Conservation (phyloP, 1,139 yeast genomes). For the Suhomyces yuchorum region DNA sequence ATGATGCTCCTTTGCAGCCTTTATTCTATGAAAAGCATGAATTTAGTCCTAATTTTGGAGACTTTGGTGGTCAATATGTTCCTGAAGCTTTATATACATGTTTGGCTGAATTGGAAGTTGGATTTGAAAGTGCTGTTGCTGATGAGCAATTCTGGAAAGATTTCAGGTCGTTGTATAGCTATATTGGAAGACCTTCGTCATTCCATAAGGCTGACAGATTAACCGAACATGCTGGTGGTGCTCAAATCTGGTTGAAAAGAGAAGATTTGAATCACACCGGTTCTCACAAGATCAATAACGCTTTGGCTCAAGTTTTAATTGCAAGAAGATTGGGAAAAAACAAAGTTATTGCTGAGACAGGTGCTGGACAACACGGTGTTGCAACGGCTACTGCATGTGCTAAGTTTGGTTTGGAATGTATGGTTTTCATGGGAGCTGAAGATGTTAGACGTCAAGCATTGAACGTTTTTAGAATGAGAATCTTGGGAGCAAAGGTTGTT, state of each 20-base stretch:
- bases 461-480: slow-evolving; percentile 95
- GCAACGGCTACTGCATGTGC: slow-evolving; percentile 99
- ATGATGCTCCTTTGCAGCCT: slow-evolving; percentile 32
- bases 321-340: slow-evolving; percentile 92
- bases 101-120: slow-evolving; percentile 82
- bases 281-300: slow-evolving; percentile 95
- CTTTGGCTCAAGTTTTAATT: slow-evolving; percentile 88
- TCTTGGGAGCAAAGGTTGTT: slow-evolving; percentile 92
- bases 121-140: slow-evolving; percentile 82
- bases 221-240: slow-evolving; percentile 91
- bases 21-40: slow-evolving; percentile 57
- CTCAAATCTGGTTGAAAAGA: slow-evolving; percentile 96
- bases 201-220: slow-evolving; percentile 89
- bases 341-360: slow-evolving; percentile 95
- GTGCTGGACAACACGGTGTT: slow-evolving; percentile 99
- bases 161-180: slow-evolving; percentile 72
- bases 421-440: slow-evolving; percentile 99
- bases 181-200: slow-evolving; percentile 95
- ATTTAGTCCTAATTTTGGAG: slow-evolving; percentile 81
- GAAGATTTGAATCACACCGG: slow-evolving; percentile 99
- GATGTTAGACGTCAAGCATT: slow-evolving; percentile 98
- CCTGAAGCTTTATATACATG: slow-evolving; percentile 96
- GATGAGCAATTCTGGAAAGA: slow-evolving; percentile 95
- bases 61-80: slow-evolving; percentile 97
- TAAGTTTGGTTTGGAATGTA: slow-evolving; percentile 91